Base-by-base conservation (phyloP, 2,329 filamentous ascomycete species). In the Colletotrichum tropicale region DNA sequence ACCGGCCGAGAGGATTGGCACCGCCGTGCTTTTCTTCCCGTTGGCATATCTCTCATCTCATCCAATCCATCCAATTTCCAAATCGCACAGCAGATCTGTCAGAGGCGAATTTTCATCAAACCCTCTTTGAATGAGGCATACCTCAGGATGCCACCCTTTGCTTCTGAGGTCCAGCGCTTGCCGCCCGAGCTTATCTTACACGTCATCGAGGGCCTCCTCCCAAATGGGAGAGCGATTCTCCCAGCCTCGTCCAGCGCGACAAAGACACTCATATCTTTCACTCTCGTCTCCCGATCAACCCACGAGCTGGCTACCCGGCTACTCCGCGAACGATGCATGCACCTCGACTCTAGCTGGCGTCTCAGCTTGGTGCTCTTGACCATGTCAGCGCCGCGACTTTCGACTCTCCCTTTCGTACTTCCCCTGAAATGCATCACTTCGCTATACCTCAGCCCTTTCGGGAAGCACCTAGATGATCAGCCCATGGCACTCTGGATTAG, bases 261-360 rank as follows among this genome's bases (percentile, higher is more conserved):
- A 12, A 84, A 84, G 75, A 85, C 87, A 8, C 84, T 90, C 8
- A 78, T 89, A 18, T 82, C 86, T 21, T 84, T 89, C 74, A 85
- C 85, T 5, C 80, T 83, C 24, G 86, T 88, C 48, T 88, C 85
- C 43, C 83, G 84, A 5, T 83, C 84, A 18, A 88, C 86, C 5
- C 84, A 87, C 75, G 77, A 79, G 6, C 74, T 85, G 12, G 87
- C 88, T 5, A 82, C 83, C 18, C 84, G 82, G 52, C 81, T 87
- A 13, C 84, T 90, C n/a, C 85, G 85, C 61, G 80, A 85, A 73
- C 83, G 86, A 77, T 89, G 88, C 79, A 77, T 88, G 43, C 86
- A 86, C 77, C 80, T 90, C 52, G 84, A 88, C 66, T 85, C 85
- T 26, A 80, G 80, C 18, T 76, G 76, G 6, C 84, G 85, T 24